Conservation (phyloP, 768 basidiomycete genomes). For the Lactarius evosmus region DNA sequence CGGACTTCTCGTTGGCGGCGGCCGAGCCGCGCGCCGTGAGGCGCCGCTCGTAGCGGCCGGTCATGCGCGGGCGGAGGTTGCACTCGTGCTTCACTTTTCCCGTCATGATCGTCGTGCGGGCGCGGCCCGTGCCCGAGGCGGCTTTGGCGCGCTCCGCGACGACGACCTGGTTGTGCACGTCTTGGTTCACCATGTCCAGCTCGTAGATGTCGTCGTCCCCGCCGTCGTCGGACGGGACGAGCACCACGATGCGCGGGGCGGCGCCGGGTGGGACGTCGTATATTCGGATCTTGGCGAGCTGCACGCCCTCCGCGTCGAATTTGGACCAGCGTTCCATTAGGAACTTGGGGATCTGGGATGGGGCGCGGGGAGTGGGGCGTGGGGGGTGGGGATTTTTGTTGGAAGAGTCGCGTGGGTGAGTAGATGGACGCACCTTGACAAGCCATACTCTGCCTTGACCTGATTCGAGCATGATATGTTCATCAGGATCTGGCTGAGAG, state of each 20-base stretch:
- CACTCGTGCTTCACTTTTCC: slow-evolving; percentile 82
- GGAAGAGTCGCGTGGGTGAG: not conserved
- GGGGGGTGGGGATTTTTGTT: not conserved
- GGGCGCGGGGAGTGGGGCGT: not conserved
- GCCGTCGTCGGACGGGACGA: slow-evolving; percentile 55
- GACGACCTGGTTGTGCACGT: slow-evolving; percentile 82
- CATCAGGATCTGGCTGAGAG: slow-evolving; percentile 72
- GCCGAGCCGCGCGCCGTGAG: slow-evolving; percentile 64
- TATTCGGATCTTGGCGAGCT: slow-evolving; percentile 82
- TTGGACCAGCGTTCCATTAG: slow-evolving; percentile 84
- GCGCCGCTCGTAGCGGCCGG: slow-evolving; percentile 63
- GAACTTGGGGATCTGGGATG: slow-evolving; percentile 80
- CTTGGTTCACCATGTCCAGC: slow-evolving; percentile 81
- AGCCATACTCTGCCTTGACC: slow-evolving; percentile 79
- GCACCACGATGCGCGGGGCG: slow-evolving; percentile 61
- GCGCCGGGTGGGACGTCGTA: slow-evolving; percentile 47
- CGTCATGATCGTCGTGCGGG: slow-evolving; percentile 73
- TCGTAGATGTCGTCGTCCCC: slow-evolving; percentile 69
- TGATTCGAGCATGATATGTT: slow-evolving; percentile 73
- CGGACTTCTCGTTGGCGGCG: slow-evolving; percentile 64
- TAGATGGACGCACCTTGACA: slow-evolving; percentile 63
- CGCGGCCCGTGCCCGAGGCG: slow-evolving; percentile 47
- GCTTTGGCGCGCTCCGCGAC: slow-evolving; percentile 80
- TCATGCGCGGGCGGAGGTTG: slow-evolving; percentile 65
- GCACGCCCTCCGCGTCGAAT: slow-evolving; percentile 67